Evolutionary conservation across 495 filamentous ascomycete species (phyloP), one percentile per base, ranked within the genome.

Genomic region (Hypoxylon intermedium): DNA sequence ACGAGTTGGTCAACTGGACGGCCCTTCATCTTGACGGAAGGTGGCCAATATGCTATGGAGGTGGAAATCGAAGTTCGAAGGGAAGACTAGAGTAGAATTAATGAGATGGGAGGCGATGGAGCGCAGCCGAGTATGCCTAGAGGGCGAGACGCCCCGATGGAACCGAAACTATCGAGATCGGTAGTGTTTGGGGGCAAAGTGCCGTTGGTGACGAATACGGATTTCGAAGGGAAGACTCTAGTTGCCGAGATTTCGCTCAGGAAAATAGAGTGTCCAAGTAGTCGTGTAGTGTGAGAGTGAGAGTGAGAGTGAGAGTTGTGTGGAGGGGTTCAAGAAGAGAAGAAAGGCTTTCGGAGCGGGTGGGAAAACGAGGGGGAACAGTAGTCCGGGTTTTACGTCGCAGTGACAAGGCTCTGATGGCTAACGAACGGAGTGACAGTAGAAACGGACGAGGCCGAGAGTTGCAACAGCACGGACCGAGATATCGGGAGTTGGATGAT

Each of bases 1-100:
- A 84, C 78, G 70, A 84, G 75, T 50, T 81, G 68, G 18, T 83
- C 81, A 50, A 84, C 62, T 9, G 78, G 74, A 23, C 72, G 76
- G 40, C 79, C 79, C 70, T 78, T 83, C 82, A 84, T 84, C 50
- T 75, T 75, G 74, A 41, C 19, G 4, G 38, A 13, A 28, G 31
- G 12, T 20, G 33, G 15, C 12, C 52, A 23, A n/a, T 11, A 21
- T 9, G 20, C 43, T 52, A 13, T 15, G 44, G 19, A 33, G 9
- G 43, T 53, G 26, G 53, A 47, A n/a, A n/a, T n/a, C n/a, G n/a
- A n/a, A n/a, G n/a, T n/a, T n/a, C n/a, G n/a, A n/a, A n/a, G n/a
- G n/a, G n/a, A n/a, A n/a, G n/a, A n/a, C n/a, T n/a, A n/a, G n/a
- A n/a, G n/a, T n/a, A n/a, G n/a, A n/a, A n/a, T n/a, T n/a, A n/a